Evolutionary conservation across 768 basidiomycete species (phyloP), one percentile per base, ranked within the genome.

Genomic region (Tricholoma saponaceum): DNA sequence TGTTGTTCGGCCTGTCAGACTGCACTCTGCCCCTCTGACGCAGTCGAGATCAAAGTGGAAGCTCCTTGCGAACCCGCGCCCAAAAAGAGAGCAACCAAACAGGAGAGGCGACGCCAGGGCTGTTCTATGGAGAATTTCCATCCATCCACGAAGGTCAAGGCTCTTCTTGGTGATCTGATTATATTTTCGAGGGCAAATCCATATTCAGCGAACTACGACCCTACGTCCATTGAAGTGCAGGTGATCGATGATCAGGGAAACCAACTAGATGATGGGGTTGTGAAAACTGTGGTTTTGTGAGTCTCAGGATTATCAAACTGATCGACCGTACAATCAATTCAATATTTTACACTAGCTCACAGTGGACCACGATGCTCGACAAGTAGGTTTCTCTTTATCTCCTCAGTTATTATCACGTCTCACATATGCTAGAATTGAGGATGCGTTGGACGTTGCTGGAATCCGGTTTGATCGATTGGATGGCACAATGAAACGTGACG

Each of bases 401-500:
- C 49, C 33, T 4, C 37, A 46, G 28, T 35, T 33, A 16, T 30
- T 7, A 41, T 52, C 37, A 33, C 44, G 25, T 22, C 61, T 62
- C 35, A 69, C 56, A 33, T 58, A 28, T 60, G 39, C 16, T 61
- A 92, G 92, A 69, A 82, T 98, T 54, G 93, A 95, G 71, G 94
- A 95, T 62, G 95, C 94, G 28, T 72, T 98, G 28, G 89, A 92
- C 63, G 77, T 83, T 30, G 83, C 87, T 9, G 81, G 84, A 25
- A 99, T 99, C 67, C 83, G 82, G 23, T 97, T 92, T 69, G 90
- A 95, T 64, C 87, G 97, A 51, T 74, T 99, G 43, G 97, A 99
- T 70, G 97, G 97, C 1, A 95, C 93, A 3, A 99, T 99, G 97
- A 95, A 91, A 69, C 88, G 96, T 50, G 95, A 97, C 54, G 95